Evolutionary conservation across 2,329 filamentous ascomycete species (phyloP).

Genomic region (Gyromitra esculenta): DNA sequence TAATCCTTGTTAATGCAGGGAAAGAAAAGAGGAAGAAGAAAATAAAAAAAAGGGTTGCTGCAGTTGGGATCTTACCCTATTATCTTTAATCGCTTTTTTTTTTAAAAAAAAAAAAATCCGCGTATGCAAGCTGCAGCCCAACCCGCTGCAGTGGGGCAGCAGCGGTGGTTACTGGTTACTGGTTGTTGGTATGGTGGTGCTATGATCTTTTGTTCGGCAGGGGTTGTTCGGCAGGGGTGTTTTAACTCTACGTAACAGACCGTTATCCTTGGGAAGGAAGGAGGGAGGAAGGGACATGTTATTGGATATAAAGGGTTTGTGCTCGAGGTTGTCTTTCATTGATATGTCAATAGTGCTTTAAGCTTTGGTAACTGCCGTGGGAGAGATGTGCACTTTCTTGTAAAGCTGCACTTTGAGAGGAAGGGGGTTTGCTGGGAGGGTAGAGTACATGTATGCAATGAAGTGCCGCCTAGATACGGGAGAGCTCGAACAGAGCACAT

Average conservation of each 20-base stretch:
- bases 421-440: not conserved
- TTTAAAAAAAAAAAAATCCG: not conserved
- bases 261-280: not conserved
- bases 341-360: not conserved
- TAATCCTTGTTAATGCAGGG: conserved; percentile 36
- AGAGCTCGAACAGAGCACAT: not conserved
- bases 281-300: not conserved
- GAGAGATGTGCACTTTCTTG: not conserved
- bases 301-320: conserved; percentile 2
- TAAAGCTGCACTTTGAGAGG: not conserved
- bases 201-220: conserved; percentile 3
- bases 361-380: not conserved
- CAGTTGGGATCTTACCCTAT: not conserved
- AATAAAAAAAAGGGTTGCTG: not conserved
- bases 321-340: not conserved
- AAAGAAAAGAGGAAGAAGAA: not conserved
- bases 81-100: not conserved
- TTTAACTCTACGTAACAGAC: too few species aligned
- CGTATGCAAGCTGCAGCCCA: conserved; percentile 44
- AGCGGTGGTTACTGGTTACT: conserved; percentile 6
- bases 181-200: conserved; percentile 1
- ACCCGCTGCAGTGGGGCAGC: conserved; percentile 29
- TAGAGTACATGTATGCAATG: not conserved
- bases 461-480: not conserved
- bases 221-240: too few species aligned